Base-by-base conservation (phyloP, 2,329 filamentous ascomycete species). In the Epichloe amarillans region DNA sequence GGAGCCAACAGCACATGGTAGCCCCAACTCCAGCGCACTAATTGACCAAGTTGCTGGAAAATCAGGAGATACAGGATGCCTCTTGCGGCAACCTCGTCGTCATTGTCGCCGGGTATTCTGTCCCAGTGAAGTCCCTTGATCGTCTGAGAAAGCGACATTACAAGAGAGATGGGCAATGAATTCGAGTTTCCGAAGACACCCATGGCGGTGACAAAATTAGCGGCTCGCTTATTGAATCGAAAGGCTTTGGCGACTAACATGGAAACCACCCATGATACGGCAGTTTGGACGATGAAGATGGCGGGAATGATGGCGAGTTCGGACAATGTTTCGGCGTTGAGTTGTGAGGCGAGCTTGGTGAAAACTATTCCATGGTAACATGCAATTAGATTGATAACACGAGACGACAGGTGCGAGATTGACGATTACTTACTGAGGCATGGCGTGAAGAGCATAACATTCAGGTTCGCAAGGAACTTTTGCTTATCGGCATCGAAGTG, bases 121-220 rank as follows among this genome's bases (percentile, higher is more conserved):
- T 91, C 84, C 93, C 93, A 98, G 65, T 97, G 91, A 35, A 98
- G 75, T 5, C 93, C 93, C 60, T 84, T 82, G 51, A 98, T 76
- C 0, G 93, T 98, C 64, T 95, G 86, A 14, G 91, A 94, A 11
- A 98, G 77, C 8, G 91, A 96, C 52, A 97, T 79, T 55, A 98
- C 89, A 51, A 98, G 81, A 0, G 93, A 98, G 54, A 98, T 97
- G 0, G 93, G 93, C 19, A 98, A 77, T 17, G 93, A 97, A 69
- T 98, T 98, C 36, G 91, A 97, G 67, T 98, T 98, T 60, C 91
- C 93, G 66, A 98, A 98, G 46, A 97, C 78, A 38, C 87, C 90
- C 93, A 98, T 98, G 49, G 93, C 93, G 35, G 88, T 86, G 41
- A 98, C 86, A 62, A 98, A 98, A 70, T 98, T 98, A 57, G 84